A percentile compares a stretch with the other conserved stretches of the same genome.
Evolutionary conservation across 2,329 filamentous ascomycete genomes (phyloP).

Genomic region (Ophiostoma sp.): DNA sequence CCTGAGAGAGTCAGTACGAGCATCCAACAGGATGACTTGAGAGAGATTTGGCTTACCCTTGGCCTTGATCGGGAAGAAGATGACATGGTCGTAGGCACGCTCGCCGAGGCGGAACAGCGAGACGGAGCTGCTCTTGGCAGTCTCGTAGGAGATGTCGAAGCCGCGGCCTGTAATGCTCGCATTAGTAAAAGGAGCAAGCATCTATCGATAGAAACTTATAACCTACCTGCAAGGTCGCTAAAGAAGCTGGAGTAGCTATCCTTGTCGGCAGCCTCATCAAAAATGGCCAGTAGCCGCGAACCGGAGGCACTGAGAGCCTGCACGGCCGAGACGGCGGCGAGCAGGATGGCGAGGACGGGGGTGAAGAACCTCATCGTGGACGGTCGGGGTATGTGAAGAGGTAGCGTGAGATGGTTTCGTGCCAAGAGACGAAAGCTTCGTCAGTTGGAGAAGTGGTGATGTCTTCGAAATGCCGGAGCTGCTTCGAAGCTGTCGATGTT

Average conservation of each 20-base stretch:
- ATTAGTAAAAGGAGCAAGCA: not conserved
- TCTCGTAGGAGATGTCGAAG: conserved; percentile 73
- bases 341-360: conserved; percentile 61
- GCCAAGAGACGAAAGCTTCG: conserved; percentile 12
- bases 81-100: conserved; percentile 81
- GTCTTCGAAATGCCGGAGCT: not conserved
- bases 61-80: conserved; percentile 81
- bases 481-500: conserved; percentile 1
- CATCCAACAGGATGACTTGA: too few species aligned
- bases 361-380: conserved; percentile 57
- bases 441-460: conserved; percentile 11
- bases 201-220: too few species aligned
- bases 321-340: conserved; percentile 60
- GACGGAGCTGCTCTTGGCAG: conserved; percentile 72
- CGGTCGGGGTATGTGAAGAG: not conserved
- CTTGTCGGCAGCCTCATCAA: conserved; percentile 79
- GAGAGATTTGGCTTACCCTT: conserved; percentile 56
- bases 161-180: conserved; percentile 59
- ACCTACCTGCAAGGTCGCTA: conserved; percentile 61
- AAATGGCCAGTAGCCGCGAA: conserved; percentile 72
- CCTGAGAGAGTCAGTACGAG: too few species aligned
- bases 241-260: conserved; percentile 77
- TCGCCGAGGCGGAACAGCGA: conserved; percentile 81
- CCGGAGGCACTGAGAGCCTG: conserved; percentile 75
- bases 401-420: conserved; percentile 9